phyloP scores from a whole-genome alignment of 768 basidiomycete species.

The Kwoniella sp. region DNA sequence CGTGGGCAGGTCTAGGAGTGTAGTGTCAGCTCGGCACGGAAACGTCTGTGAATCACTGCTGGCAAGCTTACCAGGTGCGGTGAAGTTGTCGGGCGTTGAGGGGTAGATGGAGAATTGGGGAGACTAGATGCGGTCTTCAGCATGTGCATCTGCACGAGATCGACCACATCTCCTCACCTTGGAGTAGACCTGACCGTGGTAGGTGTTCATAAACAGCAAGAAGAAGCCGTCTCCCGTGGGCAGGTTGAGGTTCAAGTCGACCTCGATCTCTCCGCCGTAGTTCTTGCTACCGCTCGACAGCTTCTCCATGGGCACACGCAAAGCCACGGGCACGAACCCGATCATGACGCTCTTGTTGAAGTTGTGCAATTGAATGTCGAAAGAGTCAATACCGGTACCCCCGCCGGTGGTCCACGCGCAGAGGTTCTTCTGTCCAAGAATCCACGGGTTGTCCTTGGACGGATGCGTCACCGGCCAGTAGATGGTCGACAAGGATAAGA shows the following conservation, averaged over 20 bases:
- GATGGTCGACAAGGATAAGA: slow-evolving; percentile 28
- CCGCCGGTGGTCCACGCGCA: slow-evolving; percentile 45
- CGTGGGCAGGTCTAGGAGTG: slow-evolving; percentile 26
- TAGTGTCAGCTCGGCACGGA: not conserved
- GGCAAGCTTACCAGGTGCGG: slow-evolving; percentile 19
- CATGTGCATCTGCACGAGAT: not conserved
- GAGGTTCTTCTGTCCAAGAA: slow-evolving; percentile 42
- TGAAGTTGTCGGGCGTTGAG: slow-evolving; percentile 40
- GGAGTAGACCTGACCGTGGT: slow-evolving; percentile 42
- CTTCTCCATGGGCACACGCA: slow-evolving; percentile 44
- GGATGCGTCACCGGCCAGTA: slow-evolving; percentile 47
- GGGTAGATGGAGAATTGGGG: slow-evolving; percentile 42
- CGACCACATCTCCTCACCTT: slow-evolving; percentile 18
- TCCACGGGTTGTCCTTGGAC: slow-evolving; percentile 34
- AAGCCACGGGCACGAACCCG: slow-evolving; percentile 43
- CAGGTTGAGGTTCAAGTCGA: slow-evolving; percentile 32
- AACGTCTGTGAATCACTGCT: not conserved
- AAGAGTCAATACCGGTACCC: slow-evolving; percentile 42
- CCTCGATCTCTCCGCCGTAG: slow-evolving; percentile 46
- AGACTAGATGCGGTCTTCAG: slow-evolving; percentile 20
- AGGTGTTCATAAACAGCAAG: slow-evolving; percentile 48
- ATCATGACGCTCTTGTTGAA: slow-evolving; percentile 38
- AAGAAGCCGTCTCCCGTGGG: slow-evolving; percentile 37
- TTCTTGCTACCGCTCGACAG: slow-evolving; percentile 37
- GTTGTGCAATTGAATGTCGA: slow-evolving; percentile 49